Percentiles rank a stretch among this genome's conserved stretches.
phyloP scores from a whole-genome alignment of 2,329 filamentous ascomycete genomes.

The Epichloe coenophiala region DNA sequence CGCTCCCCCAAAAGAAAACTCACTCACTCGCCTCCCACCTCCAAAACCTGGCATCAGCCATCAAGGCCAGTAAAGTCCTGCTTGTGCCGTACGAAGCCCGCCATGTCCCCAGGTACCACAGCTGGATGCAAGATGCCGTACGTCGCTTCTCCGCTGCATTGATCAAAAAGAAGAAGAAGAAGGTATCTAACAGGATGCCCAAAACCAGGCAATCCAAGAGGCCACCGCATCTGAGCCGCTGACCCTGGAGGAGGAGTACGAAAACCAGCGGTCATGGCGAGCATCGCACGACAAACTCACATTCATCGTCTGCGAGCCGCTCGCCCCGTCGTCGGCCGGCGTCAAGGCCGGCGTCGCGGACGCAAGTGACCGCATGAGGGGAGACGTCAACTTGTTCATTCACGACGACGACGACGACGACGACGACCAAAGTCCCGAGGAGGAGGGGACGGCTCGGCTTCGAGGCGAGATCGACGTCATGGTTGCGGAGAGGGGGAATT shows the following conservation, averaged over 20 bases:
- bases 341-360: slow-evolving; percentile 35
- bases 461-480: slow-evolving; percentile 77
- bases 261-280: slow-evolving; percentile 84
- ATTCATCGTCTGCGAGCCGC: slow-evolving; percentile 64
- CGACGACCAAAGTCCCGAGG: not conserved
- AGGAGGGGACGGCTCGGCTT: slow-evolving; percentile 10
- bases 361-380: slow-evolving; percentile 44
- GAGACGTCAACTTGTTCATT: slow-evolving; percentile 78
- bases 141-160: not conserved
- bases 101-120: slow-evolving; percentile 77
- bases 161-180: too few species aligned
- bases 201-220: slow-evolving; percentile 55
- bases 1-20: too few species aligned
- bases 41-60: slow-evolving; percentile 39
- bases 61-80: slow-evolving; percentile 51
- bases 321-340: slow-evolving; percentile 1
- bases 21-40: not conserved
- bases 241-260: slow-evolving; percentile 67
- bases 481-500: slow-evolving; percentile 50
- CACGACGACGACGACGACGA: slow-evolving; percentile 24
- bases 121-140: slow-evolving; percentile 81
- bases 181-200: not conserved
- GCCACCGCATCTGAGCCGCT: slow-evolving; percentile 82
- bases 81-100: slow-evolving; percentile 73
- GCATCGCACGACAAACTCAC: slow-evolving; percentile 75